Evolutionary conservation across 495 filamentous ascomycete genomes (phyloP), one percentile per base, ranked within the genome.

Genomic region (Penicillium ucsense): DNA sequence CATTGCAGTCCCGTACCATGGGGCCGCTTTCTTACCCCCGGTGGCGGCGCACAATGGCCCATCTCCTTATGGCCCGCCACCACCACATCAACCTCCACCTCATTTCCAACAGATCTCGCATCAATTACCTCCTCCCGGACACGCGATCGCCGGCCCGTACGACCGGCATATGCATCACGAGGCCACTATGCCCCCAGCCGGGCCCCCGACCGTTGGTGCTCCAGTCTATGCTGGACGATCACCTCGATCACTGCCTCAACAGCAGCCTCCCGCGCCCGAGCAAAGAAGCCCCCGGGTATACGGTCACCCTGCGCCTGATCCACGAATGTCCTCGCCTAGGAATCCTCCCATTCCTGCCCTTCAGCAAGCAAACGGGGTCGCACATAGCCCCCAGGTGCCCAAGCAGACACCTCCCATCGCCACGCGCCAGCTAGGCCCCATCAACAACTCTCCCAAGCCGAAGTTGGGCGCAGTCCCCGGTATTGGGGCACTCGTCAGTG

Each of bases 401-500:
- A 70, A 65, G 38, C 65, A 67, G 33, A 51, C 62, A 7, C 58
- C 67, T 11, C 55, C 63, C 0, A 56, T 48, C 30, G 28, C 55
- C 7, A 31, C 52, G 5, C 57, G 52, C 33, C 45, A 60, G 11
- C 53, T 59, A 6, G 52, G 46, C 28, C 48, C 59, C 8, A 61
- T 50, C 29, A 45, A 53, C 11, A 49, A 56, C 3, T 50, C 51
- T n/a, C 58, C 54, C 35, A 65, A 62, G 45, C 48, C 51, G 28
- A 39, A 66, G 5, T 64, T 62, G 29, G 62, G 63, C 31, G 65
- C 62, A 3, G 75, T 81, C 10, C 78, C 78, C 4, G 76, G 71
- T 36, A 76, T 81, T 31, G 66, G 62, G 3, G 54, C 74, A 4
- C 43, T 81, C 20, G 73, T 81, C 56, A 79, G 72, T 57, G 72